These are phyloP conservation scores for Colletotrichum sp. DNA, from an alignment of 2,329 filamentous ascomycete genomes.

Conservation along the genomic window DNA sequence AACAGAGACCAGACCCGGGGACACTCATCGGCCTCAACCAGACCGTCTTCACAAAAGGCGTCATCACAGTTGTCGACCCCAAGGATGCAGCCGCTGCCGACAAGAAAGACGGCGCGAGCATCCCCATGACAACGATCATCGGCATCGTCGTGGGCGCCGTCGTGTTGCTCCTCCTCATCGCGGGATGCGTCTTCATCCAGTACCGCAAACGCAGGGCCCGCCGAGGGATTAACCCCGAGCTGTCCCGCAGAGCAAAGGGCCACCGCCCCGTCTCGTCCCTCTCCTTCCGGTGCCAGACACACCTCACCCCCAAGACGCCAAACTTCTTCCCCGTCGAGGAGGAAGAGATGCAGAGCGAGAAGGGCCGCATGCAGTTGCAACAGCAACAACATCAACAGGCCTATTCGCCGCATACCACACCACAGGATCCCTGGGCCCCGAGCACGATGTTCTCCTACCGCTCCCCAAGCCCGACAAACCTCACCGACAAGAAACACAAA, in stretches of 20 bases:
- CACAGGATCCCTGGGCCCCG: background rate
- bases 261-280: constrained; percentile 49
- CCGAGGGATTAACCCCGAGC: constrained; percentile 25
- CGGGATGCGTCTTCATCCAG: constrained; percentile 48
- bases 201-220: constrained; percentile 48
- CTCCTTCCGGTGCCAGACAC: constrained; percentile 57
- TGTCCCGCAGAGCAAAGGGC: constrained; percentile 25
- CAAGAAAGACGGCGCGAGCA: constrained; percentile 17
- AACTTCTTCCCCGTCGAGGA: constrained; percentile 38
- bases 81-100: constrained; percentile 5
- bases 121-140: constrained; percentile 46
- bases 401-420: background rate
- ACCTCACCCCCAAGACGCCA: constrained; percentile 43
- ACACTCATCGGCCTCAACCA: constrained; percentile 44
- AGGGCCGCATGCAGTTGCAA: constrained; percentile 20
- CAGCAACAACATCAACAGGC: background rate
- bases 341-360: constrained; percentile 26
- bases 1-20: constrained; percentile 46
- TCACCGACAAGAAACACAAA: constrained; percentile 4
- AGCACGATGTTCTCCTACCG: constrained; percentile 16
- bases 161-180: constrained; percentile 39
- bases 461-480: background rate
- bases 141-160: constrained; percentile 47
- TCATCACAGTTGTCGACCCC: constrained; percentile 38
- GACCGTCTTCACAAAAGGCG: constrained; percentile 46